Conservation (phyloP, 108 stramenopile species). For the Tribonema minus region DNA sequence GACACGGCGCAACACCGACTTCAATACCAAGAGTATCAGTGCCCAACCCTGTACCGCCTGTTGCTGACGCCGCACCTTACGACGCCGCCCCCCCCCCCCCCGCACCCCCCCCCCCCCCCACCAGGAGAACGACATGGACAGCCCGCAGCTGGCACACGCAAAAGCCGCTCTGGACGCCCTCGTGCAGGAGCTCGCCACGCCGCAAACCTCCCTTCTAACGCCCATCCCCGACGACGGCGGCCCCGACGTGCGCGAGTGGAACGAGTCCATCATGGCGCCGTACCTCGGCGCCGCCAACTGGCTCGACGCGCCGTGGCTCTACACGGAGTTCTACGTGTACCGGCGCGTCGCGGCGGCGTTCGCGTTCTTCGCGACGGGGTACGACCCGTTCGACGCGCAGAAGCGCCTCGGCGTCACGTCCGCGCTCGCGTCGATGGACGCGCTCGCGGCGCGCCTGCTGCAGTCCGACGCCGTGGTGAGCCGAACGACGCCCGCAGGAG, state of each 20-base stretch:
- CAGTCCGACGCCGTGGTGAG: neutral
- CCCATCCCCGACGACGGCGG: conserved; percentile 61
- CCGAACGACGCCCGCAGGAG: neutral
- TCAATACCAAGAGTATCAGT: no score
- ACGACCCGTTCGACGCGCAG: conserved; percentile 77
- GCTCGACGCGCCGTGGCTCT: conserved; percentile 90
- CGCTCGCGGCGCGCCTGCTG: conserved; percentile 34
- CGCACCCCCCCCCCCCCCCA: no score
- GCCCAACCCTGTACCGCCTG: no score
- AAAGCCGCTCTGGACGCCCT: conserved; percentile 62
- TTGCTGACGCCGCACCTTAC: no score
- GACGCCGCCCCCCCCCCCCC: no score
- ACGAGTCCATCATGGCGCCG: conserved; percentile 62
- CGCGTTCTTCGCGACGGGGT: conserved; percentile 68
- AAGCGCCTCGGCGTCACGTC: conserved; percentile 67
- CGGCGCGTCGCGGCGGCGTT: conserved; percentile 61
- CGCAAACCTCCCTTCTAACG: conserved; percentile 53
- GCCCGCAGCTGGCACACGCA: conserved; percentile 60
- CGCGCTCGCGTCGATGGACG: conserved; percentile 51
- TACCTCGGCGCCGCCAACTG: conserved; percentile 68
- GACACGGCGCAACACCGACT: no score
- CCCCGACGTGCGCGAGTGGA: conserved; percentile 69
- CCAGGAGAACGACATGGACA: conserved; percentile 58
- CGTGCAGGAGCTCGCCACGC: conserved; percentile 65
- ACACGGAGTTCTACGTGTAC: conserved; percentile 92